Conservation (phyloP, 116 monocot species). For the Zostera marina region DNA sequence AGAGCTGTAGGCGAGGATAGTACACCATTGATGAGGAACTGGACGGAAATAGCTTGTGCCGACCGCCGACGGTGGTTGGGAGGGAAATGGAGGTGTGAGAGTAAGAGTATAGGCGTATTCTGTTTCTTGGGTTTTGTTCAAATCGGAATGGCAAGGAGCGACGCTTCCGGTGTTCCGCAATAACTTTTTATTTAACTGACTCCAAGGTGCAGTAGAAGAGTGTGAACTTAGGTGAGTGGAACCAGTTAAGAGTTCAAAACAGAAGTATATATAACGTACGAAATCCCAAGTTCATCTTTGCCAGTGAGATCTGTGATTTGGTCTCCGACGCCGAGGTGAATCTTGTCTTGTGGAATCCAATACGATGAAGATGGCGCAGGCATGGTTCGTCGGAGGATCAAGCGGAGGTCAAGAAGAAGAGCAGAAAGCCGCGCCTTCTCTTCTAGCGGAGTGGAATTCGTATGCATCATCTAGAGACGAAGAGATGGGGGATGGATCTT, state of each 20-base stretch:
- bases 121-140: no score
- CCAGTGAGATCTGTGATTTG: not conserved
- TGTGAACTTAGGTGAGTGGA: no score
- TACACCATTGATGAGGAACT: not conserved
- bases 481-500: conserved; percentile 16
- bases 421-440: conserved; percentile 25
- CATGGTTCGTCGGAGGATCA: conserved; percentile 65
- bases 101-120: no score
- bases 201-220: no score
- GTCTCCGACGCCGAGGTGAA: not conserved
- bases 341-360: not conserved
- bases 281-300: no score
- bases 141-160: no score
- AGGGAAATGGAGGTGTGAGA: no score
- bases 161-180: no score
- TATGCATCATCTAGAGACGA: conserved; percentile 55
- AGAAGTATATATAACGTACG: no score
- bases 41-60: not conserved
- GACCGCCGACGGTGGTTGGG: not conserved
- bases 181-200: no score
- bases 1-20: not conserved
- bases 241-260: no score
- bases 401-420: conserved; percentile 7
- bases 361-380: conserved; percentile 42
- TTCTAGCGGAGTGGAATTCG: conserved; percentile 86